phyloP scores from a whole-genome alignment of 139 green algal species.

The Chlamydomonas sp. region DNA sequence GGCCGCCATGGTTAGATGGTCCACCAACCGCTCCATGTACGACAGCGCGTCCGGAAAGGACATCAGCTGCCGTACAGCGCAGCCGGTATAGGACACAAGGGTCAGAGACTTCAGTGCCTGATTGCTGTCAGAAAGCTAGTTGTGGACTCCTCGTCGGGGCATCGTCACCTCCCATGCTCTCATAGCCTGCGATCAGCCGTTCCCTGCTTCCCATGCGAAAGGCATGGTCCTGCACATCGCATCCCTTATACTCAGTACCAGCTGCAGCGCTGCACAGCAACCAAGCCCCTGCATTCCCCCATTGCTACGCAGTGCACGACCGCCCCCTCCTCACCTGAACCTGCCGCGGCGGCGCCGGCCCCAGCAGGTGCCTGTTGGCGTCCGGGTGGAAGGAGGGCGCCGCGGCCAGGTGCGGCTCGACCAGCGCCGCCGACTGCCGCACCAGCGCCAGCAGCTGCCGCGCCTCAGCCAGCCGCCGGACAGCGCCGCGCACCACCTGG shows the following conservation, averaged over 20 bases:
- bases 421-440: not conserved
- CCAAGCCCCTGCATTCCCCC: no score
- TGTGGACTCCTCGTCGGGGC: no score
- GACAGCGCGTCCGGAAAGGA: constrained; percentile 42
- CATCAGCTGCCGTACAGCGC: constrained; percentile 43
- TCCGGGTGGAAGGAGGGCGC: constrained; percentile 60
- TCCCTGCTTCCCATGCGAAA: no score
- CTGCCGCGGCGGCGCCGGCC: constrained; percentile 64
- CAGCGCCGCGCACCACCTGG: not conserved
- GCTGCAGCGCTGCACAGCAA: no score
- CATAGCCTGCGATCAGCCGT: no score
- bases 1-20: constrained; percentile 44
- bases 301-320: no score
- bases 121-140: no score
- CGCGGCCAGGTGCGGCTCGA: not conserved
- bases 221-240: no score
- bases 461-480: not conserved
- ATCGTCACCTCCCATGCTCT: no score
- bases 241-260: no score
- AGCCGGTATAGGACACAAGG: no score
- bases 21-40: constrained; percentile 61
- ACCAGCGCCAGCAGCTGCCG: not conserved
- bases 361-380: constrained; percentile 73
- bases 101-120: no score
- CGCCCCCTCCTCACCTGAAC: constrained; percentile 51